Evolutionary conservation across 495 filamentous ascomycete genomes (phyloP), one percentile per base, ranked within the genome.

Genomic region (Talaromyces borbonicus): DNA sequence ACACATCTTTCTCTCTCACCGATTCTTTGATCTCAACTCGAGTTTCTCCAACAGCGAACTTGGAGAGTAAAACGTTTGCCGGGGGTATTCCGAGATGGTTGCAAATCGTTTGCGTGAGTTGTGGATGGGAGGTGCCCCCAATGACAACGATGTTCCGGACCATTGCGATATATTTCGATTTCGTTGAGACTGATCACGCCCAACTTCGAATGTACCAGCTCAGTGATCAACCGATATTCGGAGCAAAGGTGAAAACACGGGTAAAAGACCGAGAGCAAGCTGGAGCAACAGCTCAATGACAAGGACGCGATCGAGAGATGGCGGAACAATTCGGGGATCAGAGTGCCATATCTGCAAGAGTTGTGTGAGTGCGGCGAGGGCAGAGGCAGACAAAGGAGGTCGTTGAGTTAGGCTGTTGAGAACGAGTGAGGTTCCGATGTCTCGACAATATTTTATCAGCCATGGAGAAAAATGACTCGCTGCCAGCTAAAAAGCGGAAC

Each of bases 1-100:
- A 95, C 57, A 98, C 90, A 74, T 97, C 92, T 62, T 98, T 98
- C 47, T 83, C 93, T 53, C 92, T 85, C 31, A 98, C 90, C 18
- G 86, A 93, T 67, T 97, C 92, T 56, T 85, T 72, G 54, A 98
- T 92, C 65, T 97, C 92, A 48, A 94, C 88, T 25, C 93, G 80
- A 48, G 85, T 96, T 64, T 97, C 93, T 36, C 92, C 92, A 43
- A 90, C 87, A 12, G 84, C 80, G 65, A 98, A 98, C 68, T 95
- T 96, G 52, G 74, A 79, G 43, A 97, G 76, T 45, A 90, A 75
- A 47, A 88, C 83, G 52, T 85, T 83, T 24, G 87, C 85, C 2
- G 79, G 74, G 1, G 90, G 84, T 46, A 98, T 79, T 47, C 88
- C 89, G 33, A 98, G 81, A 49, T 84, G 80, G 42, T 80, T 77